Base-by-base conservation (phyloP, 2,329 filamentous ascomycete genomes). In the Scytalidium lignicola region DNA sequence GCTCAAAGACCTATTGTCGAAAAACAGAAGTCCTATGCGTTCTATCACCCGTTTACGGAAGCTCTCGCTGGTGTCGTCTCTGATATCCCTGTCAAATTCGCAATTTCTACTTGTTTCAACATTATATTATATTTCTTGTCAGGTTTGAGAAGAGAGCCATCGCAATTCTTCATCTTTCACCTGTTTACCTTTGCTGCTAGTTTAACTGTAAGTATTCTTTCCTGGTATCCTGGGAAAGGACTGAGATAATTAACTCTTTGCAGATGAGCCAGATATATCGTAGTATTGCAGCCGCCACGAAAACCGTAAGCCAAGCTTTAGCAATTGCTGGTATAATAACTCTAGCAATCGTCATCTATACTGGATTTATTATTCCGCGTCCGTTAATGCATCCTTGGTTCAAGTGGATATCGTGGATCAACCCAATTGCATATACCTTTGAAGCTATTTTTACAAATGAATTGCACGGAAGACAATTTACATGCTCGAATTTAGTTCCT, bases 31-130 rank as follows among this genome's bases (percentile, higher is more conserved):
- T 83, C 86, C 46, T 96, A 96, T 64, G 90, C 90, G 18, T 77
- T 96, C 20, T 95, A 96, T 59, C 91, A 95, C 61, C 90, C 92
- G 0, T 91, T 87, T 12, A 87, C 90, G 5, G 90, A 96, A 73
- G 89, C 90, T 13, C 75, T 92, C 44, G 83, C 90, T 0, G 93
- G 88, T 15, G 93, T 95, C 83, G 70, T 96, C 23, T 86, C 81
- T 52, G 91, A 96, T 58, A 72, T 95, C 69, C 90, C 91, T 0
- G 90, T 90, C 67, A 96, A 93, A 68, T 70, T 95, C 9, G 20
- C 68, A 15, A 91, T 92, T 60, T 71, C 82, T 1, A 77, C 93
- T 54, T 70, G 80, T 12, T 95, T 95, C 74, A 96, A 96, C 63
- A 47, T 91, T 41, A 78, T 83, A 2, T 69, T 96, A 2, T 96